These are phyloP conservation scores for Escallonia rubra DNA, from an alignment of 129 eudicot species.

Conservation along the genomic window DNA sequence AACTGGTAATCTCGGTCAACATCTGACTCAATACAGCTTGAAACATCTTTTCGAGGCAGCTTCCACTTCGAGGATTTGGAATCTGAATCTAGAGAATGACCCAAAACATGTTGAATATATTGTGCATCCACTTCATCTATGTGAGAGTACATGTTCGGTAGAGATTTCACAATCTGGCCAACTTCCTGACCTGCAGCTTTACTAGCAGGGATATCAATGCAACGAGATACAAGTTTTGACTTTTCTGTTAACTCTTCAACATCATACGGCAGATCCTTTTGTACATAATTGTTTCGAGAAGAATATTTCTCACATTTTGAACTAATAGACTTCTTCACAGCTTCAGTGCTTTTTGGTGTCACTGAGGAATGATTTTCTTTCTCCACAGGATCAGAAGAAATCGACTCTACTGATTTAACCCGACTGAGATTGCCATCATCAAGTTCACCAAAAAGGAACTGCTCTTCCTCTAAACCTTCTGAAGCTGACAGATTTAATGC, in stretches of 20 bases:
- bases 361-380: slow-evolving; percentile 11
- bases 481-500: slow-evolving; percentile 2
- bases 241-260: slow-evolving; percentile 15
- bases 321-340: slow-evolving; percentile 20
- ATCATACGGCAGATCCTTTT: slow-evolving; percentile 19
- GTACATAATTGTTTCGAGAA: slow-evolving; percentile 20
- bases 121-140: slow-evolving; percentile 18
- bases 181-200: slow-evolving; percentile 26
- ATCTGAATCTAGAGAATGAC: slow-evolving; percentile 39
- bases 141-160: slow-evolving; percentile 45
- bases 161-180: slow-evolving; percentile 36
- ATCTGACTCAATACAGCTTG: slow-evolving; percentile 13
- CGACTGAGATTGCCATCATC: slow-evolving; percentile 33
- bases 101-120: slow-evolving; percentile 21
- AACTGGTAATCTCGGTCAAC: slow-evolving; percentile 10
- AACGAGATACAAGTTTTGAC: slow-evolving; percentile 30
- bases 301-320: slow-evolving; percentile 9
- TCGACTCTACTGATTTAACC: slow-evolving; percentile 4
- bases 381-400: slow-evolving; percentile 16
- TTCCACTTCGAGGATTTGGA: slow-evolving; percentile 33
- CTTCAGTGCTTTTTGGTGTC: slow-evolving; percentile 26
- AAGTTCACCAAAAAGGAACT: slow-evolving; percentile 54
- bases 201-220: slow-evolving; percentile 36
- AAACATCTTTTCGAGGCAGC: slow-evolving; percentile 27
- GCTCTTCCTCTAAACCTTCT: slow-evolving; percentile 51